Evolutionary conservation across 306 rosid species (phyloP).

Genomic region (Quercus berberidifolia): DNA sequence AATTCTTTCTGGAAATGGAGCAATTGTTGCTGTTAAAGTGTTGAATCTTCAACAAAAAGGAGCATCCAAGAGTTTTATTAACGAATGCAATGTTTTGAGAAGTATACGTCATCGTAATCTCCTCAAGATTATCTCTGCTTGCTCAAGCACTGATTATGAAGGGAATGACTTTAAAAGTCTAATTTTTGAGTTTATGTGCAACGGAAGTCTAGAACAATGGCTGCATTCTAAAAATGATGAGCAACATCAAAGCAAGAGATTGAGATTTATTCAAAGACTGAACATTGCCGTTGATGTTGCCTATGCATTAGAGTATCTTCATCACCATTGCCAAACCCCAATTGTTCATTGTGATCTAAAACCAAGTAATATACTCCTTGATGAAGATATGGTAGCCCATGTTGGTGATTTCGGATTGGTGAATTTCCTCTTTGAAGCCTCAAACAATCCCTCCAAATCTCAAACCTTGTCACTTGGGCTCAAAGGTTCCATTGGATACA

Average conservation of each 20-base stretch:
- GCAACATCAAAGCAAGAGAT: background rate
- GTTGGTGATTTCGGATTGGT: conserved; percentile 35
- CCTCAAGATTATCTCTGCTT: conserved; percentile 30
- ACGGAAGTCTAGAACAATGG: conserved; percentile 2
- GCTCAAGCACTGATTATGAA: conserved; percentile 30
- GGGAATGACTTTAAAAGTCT: conserved; percentile 43
- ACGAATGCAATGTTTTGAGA: conserved; percentile 17
- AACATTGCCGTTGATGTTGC: background rate
- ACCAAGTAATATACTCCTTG: conserved; percentile 36
- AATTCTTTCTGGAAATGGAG: conserved; percentile 13
- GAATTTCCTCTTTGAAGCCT: conserved; percentile 20
- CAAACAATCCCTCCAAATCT: background rate
- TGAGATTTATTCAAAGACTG: background rate
- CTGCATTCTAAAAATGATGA: background rate
- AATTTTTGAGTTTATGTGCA: conserved; percentile 17
- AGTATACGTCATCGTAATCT: conserved; percentile 36
- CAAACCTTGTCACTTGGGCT: conserved; percentile 5
- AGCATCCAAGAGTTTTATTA: background rate
- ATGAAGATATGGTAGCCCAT: conserved; percentile 26
- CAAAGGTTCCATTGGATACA: conserved; percentile 35
- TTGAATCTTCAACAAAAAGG: conserved; percentile 3
- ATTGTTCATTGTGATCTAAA: conserved; percentile 33
- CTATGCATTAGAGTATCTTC: background rate
- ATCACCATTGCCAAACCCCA: background rate
- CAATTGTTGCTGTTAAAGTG: conserved; percentile 30